Conservation (phyloP, 306 rosid genomes). For the Cicer cuneatum region DNA sequence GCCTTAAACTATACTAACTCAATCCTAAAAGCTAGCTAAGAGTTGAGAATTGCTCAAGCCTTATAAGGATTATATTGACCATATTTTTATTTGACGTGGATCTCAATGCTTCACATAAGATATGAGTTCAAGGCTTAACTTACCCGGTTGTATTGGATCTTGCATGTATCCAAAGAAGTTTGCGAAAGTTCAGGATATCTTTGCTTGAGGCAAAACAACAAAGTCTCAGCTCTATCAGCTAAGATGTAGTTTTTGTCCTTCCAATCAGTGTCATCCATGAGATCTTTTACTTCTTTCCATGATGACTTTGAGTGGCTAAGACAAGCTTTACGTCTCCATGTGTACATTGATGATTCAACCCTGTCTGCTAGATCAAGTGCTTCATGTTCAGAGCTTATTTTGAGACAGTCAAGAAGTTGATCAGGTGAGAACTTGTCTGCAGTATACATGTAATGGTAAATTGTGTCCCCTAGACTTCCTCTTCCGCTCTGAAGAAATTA, state of each 20-base stretch:
- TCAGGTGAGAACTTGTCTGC: constrained; percentile 80
- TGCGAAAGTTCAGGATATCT: constrained; percentile 94
- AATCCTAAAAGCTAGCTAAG: no score
- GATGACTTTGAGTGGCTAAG: constrained; percentile 78
- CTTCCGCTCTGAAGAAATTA: constrained; percentile 72
- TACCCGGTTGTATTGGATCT: constrained; percentile 88
- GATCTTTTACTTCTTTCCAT: constrained; percentile 88
- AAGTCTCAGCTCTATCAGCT: constrained; percentile 85
- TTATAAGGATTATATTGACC: no score
- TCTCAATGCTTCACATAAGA: constrained; percentile 2
- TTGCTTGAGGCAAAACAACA: constrained; percentile 79
- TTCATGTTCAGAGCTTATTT: constrained; percentile 83
- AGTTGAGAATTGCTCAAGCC: not conserved
- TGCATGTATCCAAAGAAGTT: constrained; percentile 88
- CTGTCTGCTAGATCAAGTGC: constrained; percentile 91
- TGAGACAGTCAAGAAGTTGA: constrained; percentile 69
- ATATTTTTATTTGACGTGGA: no score
- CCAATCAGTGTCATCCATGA: constrained; percentile 66
- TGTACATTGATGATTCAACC: constrained; percentile 93
- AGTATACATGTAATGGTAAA: constrained; percentile 64
- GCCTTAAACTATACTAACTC: no score
- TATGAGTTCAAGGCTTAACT: constrained; percentile 1
- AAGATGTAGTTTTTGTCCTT: constrained; percentile 77
- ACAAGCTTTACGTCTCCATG: constrained; percentile 94
- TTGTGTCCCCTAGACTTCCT: constrained; percentile 76